Base-by-base conservation (phyloP, 768 basidiomycete genomes). In the Lyophyllum decastes region DNA sequence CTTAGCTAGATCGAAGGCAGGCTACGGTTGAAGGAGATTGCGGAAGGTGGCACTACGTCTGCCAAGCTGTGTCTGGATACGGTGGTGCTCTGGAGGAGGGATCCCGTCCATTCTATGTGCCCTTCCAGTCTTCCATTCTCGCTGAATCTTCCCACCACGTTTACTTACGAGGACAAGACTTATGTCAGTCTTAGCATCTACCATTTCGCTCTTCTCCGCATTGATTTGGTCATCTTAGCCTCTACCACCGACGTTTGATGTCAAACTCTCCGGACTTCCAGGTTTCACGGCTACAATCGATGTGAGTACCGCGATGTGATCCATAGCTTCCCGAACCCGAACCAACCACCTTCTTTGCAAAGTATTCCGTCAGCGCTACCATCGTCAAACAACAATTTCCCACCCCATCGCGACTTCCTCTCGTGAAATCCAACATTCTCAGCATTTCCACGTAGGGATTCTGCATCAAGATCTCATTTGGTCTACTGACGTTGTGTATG, bases 191-290 rank as follows among this genome's bases (percentile, higher is more conserved):
- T 5, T 22, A 16, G 2, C 33, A 44, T 49, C 24, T 30, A 45
- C 24, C 54, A 4, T 35, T 58, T 22, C 22, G 24, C 17, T 16
- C 19, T 26, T 64, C 27, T 57, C 35, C 60, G 25, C 49, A 41
- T 27, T 53, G 46, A 58, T 40, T 33, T 45, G n/a, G n/a, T 53
- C 12, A 8, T 43, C 24, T 30, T 54, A 91, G 89, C 77, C 83
- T 44, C 75, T 92, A 22, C 90, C 90, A 21, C 90, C 90, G 0
- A 88, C 83, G 12, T 87, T 84, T 59, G 76, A 84, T 55, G 83
- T 87, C 16, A 87, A 86, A 60, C 73, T 92, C 17, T 80, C 82
- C 12, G 89, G 89, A 2, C 68, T 91, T 7, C 90, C 90, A 10
- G 90, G 90, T 1, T 90, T 92, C 65, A 74, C 77, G 16, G 88